Conservation (phyloP, 257 asterid genomes). For the Solanum medicagineum region DNA sequence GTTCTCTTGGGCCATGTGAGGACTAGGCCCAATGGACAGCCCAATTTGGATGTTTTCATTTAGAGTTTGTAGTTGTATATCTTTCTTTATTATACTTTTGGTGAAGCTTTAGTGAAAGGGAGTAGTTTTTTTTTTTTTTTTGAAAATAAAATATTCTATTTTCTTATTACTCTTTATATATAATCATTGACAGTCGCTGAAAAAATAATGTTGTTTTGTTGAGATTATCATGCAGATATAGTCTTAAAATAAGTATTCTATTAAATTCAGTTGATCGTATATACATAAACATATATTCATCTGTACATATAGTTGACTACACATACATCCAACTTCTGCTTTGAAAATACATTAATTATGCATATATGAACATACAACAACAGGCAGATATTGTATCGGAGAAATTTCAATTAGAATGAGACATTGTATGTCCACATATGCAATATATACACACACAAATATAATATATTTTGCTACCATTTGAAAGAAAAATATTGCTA, state of each 20-base stretch:
- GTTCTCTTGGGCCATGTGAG: not conserved
- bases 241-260: not conserved
- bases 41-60: not conserved
- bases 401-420: no score
- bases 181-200: no score
- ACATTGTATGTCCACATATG: no score
- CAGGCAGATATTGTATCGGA: no score
- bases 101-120: not conserved
- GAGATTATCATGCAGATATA: not conserved
- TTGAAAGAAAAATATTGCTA: no score
- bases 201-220: rapidly evolving
- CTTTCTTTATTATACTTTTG: not conserved
- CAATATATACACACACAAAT: no score
- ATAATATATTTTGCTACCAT: no score
- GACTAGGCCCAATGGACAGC: not conserved
- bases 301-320: no score
- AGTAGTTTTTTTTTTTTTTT: no score
- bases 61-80: not conserved
- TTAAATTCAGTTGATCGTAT: not conserved
- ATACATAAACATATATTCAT: not conserved
- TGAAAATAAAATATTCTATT: not conserved
- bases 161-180: not conserved
- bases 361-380: no score
- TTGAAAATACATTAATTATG: no score
- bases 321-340: no score